Base-by-base conservation (phyloP, 768 basidiomycete species). In the Porphyrellus cyaneotinctus region DNA sequence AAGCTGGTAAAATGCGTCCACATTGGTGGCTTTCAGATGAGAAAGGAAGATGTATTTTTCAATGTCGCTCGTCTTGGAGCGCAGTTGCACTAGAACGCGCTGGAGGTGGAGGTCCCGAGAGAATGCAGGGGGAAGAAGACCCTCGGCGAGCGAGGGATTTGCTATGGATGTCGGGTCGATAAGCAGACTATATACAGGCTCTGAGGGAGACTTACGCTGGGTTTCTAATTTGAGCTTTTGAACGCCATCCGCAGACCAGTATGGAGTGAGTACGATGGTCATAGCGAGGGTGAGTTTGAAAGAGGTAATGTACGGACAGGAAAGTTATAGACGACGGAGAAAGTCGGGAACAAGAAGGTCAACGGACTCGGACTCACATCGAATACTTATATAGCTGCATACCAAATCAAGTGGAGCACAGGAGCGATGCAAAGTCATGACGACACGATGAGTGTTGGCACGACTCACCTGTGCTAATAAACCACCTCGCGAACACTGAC, bases 21-120 rank as follows among this genome's bases (percentile, higher is more conserved):
- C 79, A 65, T 95, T 85, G 45, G 84, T 75, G 57, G 83, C 73
- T 66, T 91, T 87, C 53, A 95, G 76, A 51, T 80, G 79, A 10
- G 83, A 80, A 26, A 95, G 81, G 65, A 85, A 94, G 64, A 91
- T 88, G 72, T 95, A 87, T 73, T 91, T 88, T 65, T 93, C 89
- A 37, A 94, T 81, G 52, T 70, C 65, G 66, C 80, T 82, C 65
- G 83, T 79, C 69, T 91, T 91, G 17, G 85, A 85, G 45, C 84
- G 84, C 10, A 91, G 71, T 67, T 91, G 89, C n/a, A 68, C 69
- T 51, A 89, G 69, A 63, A 81, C 82, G 47, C 89, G 84, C 20
- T 74, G 52, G 32, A 72, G 66, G 60, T 90, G 88, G 24, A 82
- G 61, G 7, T 70, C 59, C 2, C 72, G 70, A 39, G 83, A 74